Evolutionary conservation across 2,329 filamentous ascomycete genomes (phyloP), one percentile per base, ranked within the genome.

Genomic region (Pseudogymnoascus sp.): DNA sequence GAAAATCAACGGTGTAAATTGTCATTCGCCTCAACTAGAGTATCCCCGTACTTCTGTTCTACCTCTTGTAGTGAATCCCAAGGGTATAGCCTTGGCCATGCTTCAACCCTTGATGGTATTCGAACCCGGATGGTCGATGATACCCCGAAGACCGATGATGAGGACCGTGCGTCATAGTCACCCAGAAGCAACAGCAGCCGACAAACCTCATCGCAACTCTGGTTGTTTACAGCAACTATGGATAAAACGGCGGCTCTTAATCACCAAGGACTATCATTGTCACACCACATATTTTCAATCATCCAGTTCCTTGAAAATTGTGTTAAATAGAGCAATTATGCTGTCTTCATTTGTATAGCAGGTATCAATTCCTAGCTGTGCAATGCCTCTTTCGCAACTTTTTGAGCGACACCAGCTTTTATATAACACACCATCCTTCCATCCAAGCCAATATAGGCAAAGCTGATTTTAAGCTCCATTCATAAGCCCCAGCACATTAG

Each of bases 401-500:
- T 56, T 34, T 56, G 23, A 16, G 46, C 8, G 42, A 18, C 7
- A 11, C 5, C n/a, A 12, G 43, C 49, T 21, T 31, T 56, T 56
- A 34, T 56, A 56, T 56, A 56, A 56, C 43, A 49, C n/a, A 16
- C 28, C 28, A 21, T 8, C 49, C n/a, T 34, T 56, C 28, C 28
- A 5, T 34, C 28, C 49, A 18, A 56, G 49, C 49, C 49, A 56
- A 5, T 56, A 34, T 34, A 21, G 28, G 28, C 28, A 34, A 34
- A 34, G 28, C 25, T 34, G 49, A 34, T 8, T 56, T 56, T 56
- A 21, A 56, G 49, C 49, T 56, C 28, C 28, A 56, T 56, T 21
- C 49, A 16, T 18, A 56, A 56, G 49, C 49, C 49, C 49, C 28
- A 56, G 49, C 49, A n/a, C 49, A 56, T 56, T 56, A 28, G 28